phyloP scores from a whole-genome alignment of 352 stramenopile species.

The Saprolegnia diclina region DNA sequence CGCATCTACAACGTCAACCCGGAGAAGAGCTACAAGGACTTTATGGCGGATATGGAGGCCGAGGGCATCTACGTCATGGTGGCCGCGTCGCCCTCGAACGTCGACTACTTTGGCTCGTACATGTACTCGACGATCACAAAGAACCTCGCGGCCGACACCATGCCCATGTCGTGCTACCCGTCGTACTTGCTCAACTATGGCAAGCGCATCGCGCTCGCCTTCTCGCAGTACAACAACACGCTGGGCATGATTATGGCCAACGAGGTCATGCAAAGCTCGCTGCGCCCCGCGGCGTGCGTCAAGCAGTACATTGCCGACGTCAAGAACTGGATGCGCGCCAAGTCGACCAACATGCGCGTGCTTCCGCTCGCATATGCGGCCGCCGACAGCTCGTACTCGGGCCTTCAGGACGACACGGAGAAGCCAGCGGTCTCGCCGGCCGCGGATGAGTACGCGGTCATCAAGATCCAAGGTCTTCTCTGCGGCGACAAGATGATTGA shows the following conservation, averaged over 20 bases:
- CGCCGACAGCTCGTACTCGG: conserved; percentile 25
- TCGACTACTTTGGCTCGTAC: conserved; percentile 82
- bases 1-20: conserved; percentile 86
- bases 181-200: conserved; percentile 29
- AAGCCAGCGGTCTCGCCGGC: conserved; percentile 5
- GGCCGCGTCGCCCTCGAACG: conserved; percentile 71
- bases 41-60: conserved; percentile 78
- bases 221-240: conserved; percentile 28
- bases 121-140: conserved; percentile 74
- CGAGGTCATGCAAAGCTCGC: conserved; percentile 27
- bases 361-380: conserved; percentile 27
- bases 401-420: conserved; percentile 7
- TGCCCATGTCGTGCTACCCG: conserved; percentile 19
- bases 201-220: conserved; percentile 20
- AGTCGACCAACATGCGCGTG: conserved; percentile 21
- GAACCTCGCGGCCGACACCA: conserved; percentile 44
- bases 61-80: conserved; percentile 78
- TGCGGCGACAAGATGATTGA: conserved; percentile 81
- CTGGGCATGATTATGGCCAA: conserved; percentile 27
- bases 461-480: conserved; percentile 79
- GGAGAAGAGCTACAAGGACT: conserved; percentile 69
- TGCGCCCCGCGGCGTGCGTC: conserved; percentile 25
- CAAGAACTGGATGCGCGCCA: conserved; percentile 28
- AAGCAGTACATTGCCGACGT: conserved; percentile 28
- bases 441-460: conserved; percentile 70